Percentiles rank a stretch among this genome's conserved stretches.
Evolutionary conservation across 2,329 filamentous ascomycete species (phyloP).

Genomic region (Mycocentrospora acerina): DNA sequence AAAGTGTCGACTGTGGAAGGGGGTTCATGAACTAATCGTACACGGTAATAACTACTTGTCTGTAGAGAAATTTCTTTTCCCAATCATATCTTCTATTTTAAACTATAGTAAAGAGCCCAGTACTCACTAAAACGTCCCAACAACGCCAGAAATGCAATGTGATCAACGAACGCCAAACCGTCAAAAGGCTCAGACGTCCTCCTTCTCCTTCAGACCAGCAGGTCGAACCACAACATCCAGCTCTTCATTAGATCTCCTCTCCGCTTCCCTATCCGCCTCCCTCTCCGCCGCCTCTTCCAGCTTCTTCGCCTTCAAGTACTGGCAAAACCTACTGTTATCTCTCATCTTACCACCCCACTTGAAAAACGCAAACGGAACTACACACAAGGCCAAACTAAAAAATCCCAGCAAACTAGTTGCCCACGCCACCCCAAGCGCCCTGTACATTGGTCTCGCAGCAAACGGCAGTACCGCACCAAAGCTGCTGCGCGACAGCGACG

Average conservation of each 20-base stretch:
- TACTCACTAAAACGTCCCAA: no score
- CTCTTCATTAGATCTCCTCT: conserved; percentile 1
- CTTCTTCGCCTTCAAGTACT: conserved; percentile 52
- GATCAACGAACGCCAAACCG: no score
- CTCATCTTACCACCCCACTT: conserved; percentile 57
- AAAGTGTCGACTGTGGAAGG: no score
- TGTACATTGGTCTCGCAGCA: conserved; percentile 60
- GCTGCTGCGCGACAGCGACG: conserved; percentile 73
- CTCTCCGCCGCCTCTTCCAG: conserved; percentile 27
- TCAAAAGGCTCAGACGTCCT: conserved; percentile 7
- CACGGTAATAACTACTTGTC: no score
- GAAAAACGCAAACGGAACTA: conserved; percentile 62
- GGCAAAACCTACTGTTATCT: conserved; percentile 62
- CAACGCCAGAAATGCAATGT: no score
- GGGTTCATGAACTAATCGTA: no score
- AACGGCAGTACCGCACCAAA: conserved; percentile 67
- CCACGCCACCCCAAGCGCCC: conserved; percentile 70
- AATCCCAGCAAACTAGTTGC: conserved; percentile 55
- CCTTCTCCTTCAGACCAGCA: conserved; percentile 12
- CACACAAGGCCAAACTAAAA: conserved; percentile 50
- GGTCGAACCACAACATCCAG: neutral
- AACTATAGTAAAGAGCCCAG: no score
- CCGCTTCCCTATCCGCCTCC: conserved; percentile 18
- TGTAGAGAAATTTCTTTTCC: no score
- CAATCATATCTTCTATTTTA: no score